Percentiles rank a stretch among this genome's conserved stretches.
phyloP scores from a whole-genome alignment of 441 rosid genomes.

The Cnidoscolus chayamansa region DNA sequence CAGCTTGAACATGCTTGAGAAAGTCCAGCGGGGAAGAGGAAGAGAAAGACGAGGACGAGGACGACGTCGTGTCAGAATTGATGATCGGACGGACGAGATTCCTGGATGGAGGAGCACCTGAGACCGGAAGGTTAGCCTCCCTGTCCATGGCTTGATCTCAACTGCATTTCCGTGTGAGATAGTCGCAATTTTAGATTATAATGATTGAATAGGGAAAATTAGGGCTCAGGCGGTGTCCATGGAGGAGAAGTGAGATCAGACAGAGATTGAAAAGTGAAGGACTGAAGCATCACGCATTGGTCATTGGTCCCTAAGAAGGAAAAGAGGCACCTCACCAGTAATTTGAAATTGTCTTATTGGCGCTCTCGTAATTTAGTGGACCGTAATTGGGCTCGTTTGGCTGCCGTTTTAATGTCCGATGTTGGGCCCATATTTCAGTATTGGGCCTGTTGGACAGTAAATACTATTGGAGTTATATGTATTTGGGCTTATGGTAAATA shows the following conservation, averaged over 20 bases:
- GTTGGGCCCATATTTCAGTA: too few species aligned
- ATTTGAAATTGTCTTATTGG: conserved; percentile 35
- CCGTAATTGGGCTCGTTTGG: too few species aligned
- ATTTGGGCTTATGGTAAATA: too few species aligned
- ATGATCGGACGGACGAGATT: conserved; percentile 31
- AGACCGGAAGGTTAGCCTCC: conserved; percentile 84
- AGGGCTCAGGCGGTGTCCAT: conserved; percentile 7
- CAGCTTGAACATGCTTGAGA: conserved; percentile 79
- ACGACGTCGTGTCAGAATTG: conserved; percentile 45
- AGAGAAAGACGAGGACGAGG: conserved; percentile 48
- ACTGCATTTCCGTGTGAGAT: conserved; percentile 61
- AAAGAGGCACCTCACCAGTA: too few species aligned
- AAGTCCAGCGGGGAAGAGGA: conserved; percentile 63
- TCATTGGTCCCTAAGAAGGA: background rate
- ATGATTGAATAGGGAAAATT: background rate
- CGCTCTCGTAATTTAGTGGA: conserved; percentile 27
- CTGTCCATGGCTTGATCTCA: conserved; percentile 67
- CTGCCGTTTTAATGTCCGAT: too few species aligned
- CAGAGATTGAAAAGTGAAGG: too few species aligned
- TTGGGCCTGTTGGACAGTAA: too few species aligned
- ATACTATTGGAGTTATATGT: too few species aligned
- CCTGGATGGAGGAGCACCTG: conserved; percentile 33
- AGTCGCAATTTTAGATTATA: conserved; percentile 8
- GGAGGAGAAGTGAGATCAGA: background rate
- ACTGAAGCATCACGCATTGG: background rate